These are phyloP conservation scores for Tetrahymena borealis DNA, from an alignment of 73 alveolate genomes.

Conservation along the genomic window DNA sequence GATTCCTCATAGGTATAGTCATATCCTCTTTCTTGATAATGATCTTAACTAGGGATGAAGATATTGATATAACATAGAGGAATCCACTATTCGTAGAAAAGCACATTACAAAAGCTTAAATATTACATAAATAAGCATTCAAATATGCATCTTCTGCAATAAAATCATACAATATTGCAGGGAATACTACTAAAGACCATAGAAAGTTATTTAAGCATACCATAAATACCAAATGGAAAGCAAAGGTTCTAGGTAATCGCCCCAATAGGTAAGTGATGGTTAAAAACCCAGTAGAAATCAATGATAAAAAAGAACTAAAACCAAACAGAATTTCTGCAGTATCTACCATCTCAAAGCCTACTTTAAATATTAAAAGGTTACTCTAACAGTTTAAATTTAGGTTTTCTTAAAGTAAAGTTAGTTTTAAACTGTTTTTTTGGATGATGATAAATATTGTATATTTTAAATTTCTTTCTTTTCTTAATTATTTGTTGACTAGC, in stretches of 20 bases:
- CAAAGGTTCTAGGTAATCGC: neutral
- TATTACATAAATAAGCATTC: neutral
- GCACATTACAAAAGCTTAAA: conserved; percentile 1
- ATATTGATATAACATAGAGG: neutral
- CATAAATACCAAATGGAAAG: neutral
- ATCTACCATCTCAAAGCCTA: neutral
- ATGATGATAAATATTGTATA: no score
- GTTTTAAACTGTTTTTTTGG: no score
- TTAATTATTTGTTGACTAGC: no score
- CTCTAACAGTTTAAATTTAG: no score
- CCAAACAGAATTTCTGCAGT: neutral
- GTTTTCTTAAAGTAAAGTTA: no score
- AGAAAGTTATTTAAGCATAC: neutral
- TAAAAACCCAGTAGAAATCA: neutral
- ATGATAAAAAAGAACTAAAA: neutral
- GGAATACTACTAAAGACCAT: neutral
- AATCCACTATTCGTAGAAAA: neutral
- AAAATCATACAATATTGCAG: neutral
- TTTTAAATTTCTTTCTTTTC: no score
- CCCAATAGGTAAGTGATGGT: neutral
- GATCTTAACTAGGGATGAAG: neutral
- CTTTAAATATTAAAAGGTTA: no score
- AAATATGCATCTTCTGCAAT: neutral
- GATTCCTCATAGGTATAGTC: neutral
- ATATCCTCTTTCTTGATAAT: neutral